Percentiles rank a stretch among this genome's conserved stretches.
These are phyloP conservation scores for Aspergillus nidulans DNA, from an alignment of 495 filamentous ascomycete species.

Conservation along the genomic window DNA sequence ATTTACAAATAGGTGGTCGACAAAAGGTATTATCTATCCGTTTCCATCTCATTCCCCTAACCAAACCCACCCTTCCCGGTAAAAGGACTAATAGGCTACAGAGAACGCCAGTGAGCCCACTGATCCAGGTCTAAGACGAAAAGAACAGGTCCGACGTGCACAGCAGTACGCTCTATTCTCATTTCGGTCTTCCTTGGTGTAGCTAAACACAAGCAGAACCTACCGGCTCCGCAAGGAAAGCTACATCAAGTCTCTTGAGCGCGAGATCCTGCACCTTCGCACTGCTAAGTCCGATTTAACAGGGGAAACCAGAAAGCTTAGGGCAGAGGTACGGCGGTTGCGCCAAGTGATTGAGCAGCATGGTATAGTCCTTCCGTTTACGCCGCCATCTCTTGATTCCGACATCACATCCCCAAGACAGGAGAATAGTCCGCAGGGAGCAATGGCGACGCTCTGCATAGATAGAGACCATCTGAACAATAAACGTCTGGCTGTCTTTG, in stretches of 20 bases:
- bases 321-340: neutral
- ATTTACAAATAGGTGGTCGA: neutral
- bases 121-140: neutral
- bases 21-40: neutral
- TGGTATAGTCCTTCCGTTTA: neutral
- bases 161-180: neutral
- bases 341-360: neutral
- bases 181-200: neutral
- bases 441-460: neutral
- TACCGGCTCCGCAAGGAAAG: constrained; percentile 3
- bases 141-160: neutral
- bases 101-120: neutral
- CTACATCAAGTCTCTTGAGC: constrained; percentile 1
- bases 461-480: neutral
- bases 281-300: neutral
- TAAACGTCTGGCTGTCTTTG: neutral
- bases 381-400: neutral
- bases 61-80: neutral
- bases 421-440: too few species aligned
- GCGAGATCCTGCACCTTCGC: constrained; percentile 1
- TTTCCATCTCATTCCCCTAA: neutral
- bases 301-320: neutral
- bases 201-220: neutral
- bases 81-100: too few species aligned
- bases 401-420: neutral